These are phyloP conservation scores for Tuber umbilicatum DNA, from an alignment of 495 filamentous ascomycete species.

Conservation along the genomic window DNA sequence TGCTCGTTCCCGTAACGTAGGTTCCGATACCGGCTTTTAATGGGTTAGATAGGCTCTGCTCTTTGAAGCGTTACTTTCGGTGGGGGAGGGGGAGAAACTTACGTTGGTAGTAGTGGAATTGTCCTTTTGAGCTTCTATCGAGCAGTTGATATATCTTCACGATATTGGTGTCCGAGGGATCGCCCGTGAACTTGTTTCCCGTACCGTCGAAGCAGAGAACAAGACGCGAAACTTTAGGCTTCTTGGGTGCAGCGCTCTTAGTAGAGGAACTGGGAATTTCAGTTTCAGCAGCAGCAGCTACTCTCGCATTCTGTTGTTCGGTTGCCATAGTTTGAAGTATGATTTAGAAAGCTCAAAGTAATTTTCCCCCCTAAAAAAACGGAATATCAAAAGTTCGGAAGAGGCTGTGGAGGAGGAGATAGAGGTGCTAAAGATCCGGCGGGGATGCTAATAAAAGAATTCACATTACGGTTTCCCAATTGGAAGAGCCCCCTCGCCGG, in stretches of 20 bases:
- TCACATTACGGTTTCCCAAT: not conserved
- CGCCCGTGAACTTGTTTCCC: conserved; percentile 45
- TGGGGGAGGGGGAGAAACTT: conserved; percentile 5
- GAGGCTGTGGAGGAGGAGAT: not conserved
- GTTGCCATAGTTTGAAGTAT: not conserved
- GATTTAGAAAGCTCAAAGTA: not conserved
- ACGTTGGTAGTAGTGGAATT: conserved; percentile 45
- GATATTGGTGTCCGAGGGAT: conserved; percentile 46
- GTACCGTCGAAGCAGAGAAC: conserved; percentile 50
- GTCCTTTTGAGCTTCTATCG: conserved; percentile 40
- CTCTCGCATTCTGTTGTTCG: not conserved
- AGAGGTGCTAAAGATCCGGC: not conserved
- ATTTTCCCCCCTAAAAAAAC: not conserved
- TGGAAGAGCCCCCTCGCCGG: not conserved
- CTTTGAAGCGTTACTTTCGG: not conserved
- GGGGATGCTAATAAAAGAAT: conserved; percentile 5
- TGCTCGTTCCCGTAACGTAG: conserved; percentile 17
- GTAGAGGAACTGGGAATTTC: not conserved
- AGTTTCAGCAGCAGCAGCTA: not conserved
- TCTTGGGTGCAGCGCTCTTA: not conserved
- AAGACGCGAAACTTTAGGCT: conserved; percentile 15
- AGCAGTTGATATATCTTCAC: conserved; percentile 47
- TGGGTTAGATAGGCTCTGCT: not conserved
- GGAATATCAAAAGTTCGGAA: not conserved
- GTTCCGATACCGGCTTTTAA: conserved; percentile 33